Conservation (phyloP, 345 rosid species). For the Lepidium aucheri region DNA sequence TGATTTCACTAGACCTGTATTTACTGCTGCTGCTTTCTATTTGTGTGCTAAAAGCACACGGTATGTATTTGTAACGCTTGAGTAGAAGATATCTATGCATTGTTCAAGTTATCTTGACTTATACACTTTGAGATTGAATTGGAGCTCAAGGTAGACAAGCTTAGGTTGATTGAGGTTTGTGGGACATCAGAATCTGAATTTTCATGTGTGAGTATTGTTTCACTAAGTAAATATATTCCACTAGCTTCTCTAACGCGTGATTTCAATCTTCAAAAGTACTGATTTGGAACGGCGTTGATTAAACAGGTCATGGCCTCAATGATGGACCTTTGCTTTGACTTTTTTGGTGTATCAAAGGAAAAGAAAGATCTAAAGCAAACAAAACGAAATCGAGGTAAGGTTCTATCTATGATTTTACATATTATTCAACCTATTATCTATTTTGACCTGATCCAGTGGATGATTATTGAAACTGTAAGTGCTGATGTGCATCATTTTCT, state of each 20-base stretch:
- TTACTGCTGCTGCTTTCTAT: conserved; percentile 74
- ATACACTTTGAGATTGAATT: not conserved
- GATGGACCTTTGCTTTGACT: conserved; percentile 14
- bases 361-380: conserved; percentile 24
- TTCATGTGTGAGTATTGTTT: conserved; percentile 40
- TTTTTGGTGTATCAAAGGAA: conserved; percentile 25
- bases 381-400: conserved; percentile 1
- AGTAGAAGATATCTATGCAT: not conserved
- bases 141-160: conserved; percentile 84
- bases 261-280: not conserved
- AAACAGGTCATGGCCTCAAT: conserved; percentile 7
- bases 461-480: not conserved
- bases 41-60: conserved; percentile 69
- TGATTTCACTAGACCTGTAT: conserved; percentile 63
- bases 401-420: conserved; percentile 19
- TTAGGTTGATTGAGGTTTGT: conserved; percentile 77
- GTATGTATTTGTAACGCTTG: conserved; percentile 31
- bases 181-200: conserved; percentile 88
- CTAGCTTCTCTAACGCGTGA: not conserved
- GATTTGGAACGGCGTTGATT: not conserved
- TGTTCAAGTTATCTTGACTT: not conserved
- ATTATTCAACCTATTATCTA: not conserved
- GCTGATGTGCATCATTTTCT: not conserved
- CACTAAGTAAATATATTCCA: conserved; percentile 35
- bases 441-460: not conserved